Evolutionary conservation across 805 yeast species (phyloP).

Genomic region (Yarrowia osloensis): DNA sequence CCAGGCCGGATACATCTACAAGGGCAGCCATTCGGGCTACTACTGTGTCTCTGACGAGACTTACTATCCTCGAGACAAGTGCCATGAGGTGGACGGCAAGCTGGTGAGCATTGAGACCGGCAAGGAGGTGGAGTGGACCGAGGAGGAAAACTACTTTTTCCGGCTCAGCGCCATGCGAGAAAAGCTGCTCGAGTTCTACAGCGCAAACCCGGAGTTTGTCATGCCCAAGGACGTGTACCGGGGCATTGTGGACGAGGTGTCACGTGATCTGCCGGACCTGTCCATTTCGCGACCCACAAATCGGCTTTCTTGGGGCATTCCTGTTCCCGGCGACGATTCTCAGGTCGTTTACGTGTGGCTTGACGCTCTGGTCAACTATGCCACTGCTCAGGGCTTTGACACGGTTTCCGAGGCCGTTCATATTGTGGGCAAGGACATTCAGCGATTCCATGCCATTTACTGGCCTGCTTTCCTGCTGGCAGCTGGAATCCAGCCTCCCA

Average conservation of each 20-base stretch:
- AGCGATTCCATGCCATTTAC: constrained; percentile 82
- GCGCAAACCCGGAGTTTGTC: constrained; percentile 59
- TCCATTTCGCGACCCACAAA: constrained; percentile 84
- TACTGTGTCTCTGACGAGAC: constrained; percentile 93
- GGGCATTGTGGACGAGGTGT: constrained; percentile 60
- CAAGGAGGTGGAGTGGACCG: constrained; percentile 70
- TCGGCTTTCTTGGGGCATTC: constrained; percentile 85
- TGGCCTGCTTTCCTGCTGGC: constrained; percentile 95
- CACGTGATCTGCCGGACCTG: constrained; percentile 57
- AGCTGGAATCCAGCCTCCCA: constrained; percentile 69
- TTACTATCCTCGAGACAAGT: constrained; percentile 60
- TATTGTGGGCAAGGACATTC: constrained; percentile 88
- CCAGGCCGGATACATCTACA: constrained; percentile 67
- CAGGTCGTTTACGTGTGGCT: constrained; percentile 96
- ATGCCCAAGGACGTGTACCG: constrained; percentile 60
- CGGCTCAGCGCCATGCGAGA: constrained; percentile 62
- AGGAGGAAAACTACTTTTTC: constrained; percentile 88
- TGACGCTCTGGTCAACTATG: constrained; percentile 85
- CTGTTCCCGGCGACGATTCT: constrained; percentile 74
- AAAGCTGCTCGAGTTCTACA: constrained; percentile 52
- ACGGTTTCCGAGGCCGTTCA: constrained; percentile 57
- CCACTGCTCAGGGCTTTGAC: constrained; percentile 71
- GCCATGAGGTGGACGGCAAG: constrained; percentile 39
- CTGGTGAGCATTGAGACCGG: constrained; percentile 62
- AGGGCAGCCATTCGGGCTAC: constrained; percentile 91